Evolutionary conservation across 2,329 filamentous ascomycete species (phyloP), one percentile per base, ranked within the genome.

Genomic region (Colletotrichum salicis): DNA sequence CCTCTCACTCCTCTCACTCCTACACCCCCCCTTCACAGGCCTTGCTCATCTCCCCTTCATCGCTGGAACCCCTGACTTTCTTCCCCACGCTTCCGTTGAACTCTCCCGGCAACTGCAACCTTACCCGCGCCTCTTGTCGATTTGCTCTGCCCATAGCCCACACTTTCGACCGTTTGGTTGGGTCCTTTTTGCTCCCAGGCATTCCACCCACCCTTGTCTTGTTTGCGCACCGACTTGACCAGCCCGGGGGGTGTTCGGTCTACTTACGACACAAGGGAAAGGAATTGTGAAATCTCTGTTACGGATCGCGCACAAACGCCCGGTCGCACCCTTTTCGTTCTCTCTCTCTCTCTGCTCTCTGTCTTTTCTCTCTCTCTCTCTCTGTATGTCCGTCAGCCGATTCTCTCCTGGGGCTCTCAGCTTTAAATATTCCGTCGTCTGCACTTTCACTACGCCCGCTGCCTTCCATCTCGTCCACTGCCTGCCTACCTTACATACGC

Each of bases 31-130:
- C 22, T 19, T 66, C 54, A 29, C 27, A 29, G 27, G 51, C 54
- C 68, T 57, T 69, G 59, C 69, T 69, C 65, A 64, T 68, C 65
- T 71, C 59, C 69, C 65, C 63, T 60, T 69, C 58, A 63, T 58
- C 64, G 15, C 68, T 67, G 52, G 19, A 60, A 69, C 69, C 69
- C 65, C 69, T 71, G 69, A 69, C 55, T 60, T 56, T 69, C 67
- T 63, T 62, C 66, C 70, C 70, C 70, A 71, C 70, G 70, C 70
- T 72, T 72, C 62, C 35, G 70, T 65, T 70, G 66, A 67, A 64
- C 67, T 61, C 61, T 66, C 67, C 70, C 60, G 65, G 61, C 71
- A 71, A 59, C 64, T 74, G 73, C 73, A 72, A 73, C 73, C 73
- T 74, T 72, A 69, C 71, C 71, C 67, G 71, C 56, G 58, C 48